Evolutionary conservation across 2,329 filamentous ascomycete genomes (phyloP).

Genomic region (Colletotrichum lentis): DNA sequence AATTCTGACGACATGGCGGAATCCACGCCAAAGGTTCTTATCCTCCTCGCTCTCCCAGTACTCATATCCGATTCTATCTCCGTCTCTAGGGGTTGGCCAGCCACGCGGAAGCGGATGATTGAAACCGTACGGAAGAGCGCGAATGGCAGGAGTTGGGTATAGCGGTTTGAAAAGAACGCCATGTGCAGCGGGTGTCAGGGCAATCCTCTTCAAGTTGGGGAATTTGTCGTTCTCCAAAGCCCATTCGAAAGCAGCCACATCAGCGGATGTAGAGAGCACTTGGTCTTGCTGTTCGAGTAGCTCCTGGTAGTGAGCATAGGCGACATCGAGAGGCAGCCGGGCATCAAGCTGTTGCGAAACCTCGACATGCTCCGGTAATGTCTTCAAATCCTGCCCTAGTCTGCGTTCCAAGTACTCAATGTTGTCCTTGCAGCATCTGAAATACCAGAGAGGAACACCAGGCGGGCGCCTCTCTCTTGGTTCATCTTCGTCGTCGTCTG

Average conservation of each 20-base stretch:
- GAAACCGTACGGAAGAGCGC: slow-evolving; percentile 50
- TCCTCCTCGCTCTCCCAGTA: slow-evolving; percentile 33
- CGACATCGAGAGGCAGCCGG: slow-evolving; percentile 9
- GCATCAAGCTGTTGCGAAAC: slow-evolving; percentile 5
- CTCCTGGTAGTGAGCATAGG: slow-evolving; percentile 45
- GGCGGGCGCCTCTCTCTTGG: neutral
- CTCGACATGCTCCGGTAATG: neutral
- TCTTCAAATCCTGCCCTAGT: neutral
- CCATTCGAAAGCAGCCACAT: slow-evolving; percentile 46
- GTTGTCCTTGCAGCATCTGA: neutral
- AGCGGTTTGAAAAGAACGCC: slow-evolving; percentile 47
- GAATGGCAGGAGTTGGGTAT: slow-evolving; percentile 54
- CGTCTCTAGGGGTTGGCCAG: slow-evolving; percentile 40
- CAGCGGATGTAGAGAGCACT: slow-evolving; percentile 42
- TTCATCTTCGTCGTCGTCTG: slow-evolving; percentile 2
- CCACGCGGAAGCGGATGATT: slow-evolving; percentile 50
- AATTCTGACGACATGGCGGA: slow-evolving; percentile 43
- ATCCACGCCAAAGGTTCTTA: slow-evolving; percentile 45
- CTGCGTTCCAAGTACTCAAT: neutral
- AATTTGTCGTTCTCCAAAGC: slow-evolving; percentile 46
- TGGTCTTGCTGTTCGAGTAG: slow-evolving; percentile 47
- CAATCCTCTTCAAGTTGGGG: slow-evolving; percentile 49
- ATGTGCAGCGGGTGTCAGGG: slow-evolving; percentile 52
- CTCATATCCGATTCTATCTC: neutral
- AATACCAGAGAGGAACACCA: slow-evolving; percentile 7